Evolutionary conservation across 208 protist species (phyloP).

Genomic region (Leishmania guyanensis): DNA sequence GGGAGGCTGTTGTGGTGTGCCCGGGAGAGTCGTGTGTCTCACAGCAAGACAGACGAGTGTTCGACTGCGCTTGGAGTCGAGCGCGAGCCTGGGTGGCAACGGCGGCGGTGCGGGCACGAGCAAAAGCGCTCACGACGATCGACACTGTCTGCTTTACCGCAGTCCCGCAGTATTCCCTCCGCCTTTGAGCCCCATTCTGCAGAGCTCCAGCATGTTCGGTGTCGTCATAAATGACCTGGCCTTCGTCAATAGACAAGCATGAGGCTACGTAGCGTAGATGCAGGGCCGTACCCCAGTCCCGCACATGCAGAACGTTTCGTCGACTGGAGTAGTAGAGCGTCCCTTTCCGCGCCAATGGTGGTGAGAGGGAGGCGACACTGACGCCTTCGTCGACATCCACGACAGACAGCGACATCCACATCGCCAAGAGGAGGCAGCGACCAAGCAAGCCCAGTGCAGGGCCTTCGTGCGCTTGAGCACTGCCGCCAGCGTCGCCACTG

Average conservation of each 20-base stretch:
- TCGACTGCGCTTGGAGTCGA: not conserved
- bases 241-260: not conserved
- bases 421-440: constrained; percentile 20
- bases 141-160: not conserved
- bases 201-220: not conserved
- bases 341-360: not conserved
- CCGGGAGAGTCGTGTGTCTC: not conserved
- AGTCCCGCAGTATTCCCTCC: not conserved
- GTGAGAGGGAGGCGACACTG: not conserved
- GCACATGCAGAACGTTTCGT: constrained; percentile 23
- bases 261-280: constrained; percentile 15
- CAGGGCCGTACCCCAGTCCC: constrained; percentile 19
- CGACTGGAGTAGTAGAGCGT: constrained; percentile 28
- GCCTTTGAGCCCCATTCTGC: not conserved
- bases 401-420: constrained; percentile 25
- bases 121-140: not conserved
- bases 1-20: not conserved
- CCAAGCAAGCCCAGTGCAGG: constrained; percentile 12
- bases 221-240: not conserved
- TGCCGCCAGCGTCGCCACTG: not conserved
- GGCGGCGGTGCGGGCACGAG: not conserved
- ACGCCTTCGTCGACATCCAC: constrained; percentile 12
- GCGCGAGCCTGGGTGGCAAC: not conserved
- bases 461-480: not conserved
- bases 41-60: not conserved